Conservation (phyloP, 176 grass and related monocot genomes). For the Neostapfia colusana region DNA sequence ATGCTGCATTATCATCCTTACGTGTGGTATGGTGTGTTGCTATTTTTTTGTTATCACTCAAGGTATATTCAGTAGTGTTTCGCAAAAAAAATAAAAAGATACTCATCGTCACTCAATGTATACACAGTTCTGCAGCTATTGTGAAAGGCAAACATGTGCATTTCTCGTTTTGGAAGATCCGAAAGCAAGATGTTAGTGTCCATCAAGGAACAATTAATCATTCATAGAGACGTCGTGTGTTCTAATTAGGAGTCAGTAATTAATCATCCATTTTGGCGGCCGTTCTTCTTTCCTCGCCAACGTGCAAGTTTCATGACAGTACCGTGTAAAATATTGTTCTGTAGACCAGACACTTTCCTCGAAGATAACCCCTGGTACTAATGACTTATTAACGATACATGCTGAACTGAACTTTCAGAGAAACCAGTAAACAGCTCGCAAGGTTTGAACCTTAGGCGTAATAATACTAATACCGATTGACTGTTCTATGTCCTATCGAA, state of each 20-base stretch:
- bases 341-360: not conserved
- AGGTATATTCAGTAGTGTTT: not conserved
- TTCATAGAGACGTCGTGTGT: not conserved
- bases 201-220: not conserved
- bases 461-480: not conserved
- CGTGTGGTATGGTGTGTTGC: not conserved
- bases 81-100: too few relatives aligned
- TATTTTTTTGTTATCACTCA: not conserved
- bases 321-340: not conserved
- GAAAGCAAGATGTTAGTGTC: constrained; percentile 11
- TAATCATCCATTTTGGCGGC: constrained; percentile 27
- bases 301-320: constrained; percentile 16
- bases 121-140: not conserved
- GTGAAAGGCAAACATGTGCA: not conserved
- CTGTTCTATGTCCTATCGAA: not conserved
- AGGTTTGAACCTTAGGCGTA: not conserved
- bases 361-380: not conserved
- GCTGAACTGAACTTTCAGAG: not conserved
- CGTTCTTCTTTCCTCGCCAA: not conserved
- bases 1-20: not conserved
- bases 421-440: not conserved
- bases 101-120: too few relatives aligned
- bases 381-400: not conserved
- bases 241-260: not conserved
- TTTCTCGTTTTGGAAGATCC: not conserved